phyloP scores from a whole-genome alignment of 306 rosid species.

The cucumber (Cucumis sativus) region Cucumber_9930_V3 NC_026657.2:33331501-33332000 shows the following conservation, averaged over 20 bases:
- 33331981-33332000: background rate
- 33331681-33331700: background rate
- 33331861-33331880: background rate
- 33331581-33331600: background rate
- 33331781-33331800: background rate
- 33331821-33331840: background rate
- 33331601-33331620: background rate
- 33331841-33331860: background rate
- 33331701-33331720: background rate
- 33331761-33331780: background rate
- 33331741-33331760: background rate
- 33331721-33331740: background rate
- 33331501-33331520: conserved; percentile 1
- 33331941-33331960: background rate
- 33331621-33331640: background rate
- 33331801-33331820: background rate
- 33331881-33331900: background rate
- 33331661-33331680: background rate
- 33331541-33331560: background rate
- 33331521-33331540: background rate
- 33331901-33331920: background rate
- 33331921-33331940: conserved; percentile 1
- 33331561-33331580: background rate
- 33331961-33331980: background rate
- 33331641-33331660: background rate